Evolutionary conservation across 805 yeast genomes (phyloP).

Genomic region (Nakazawaea siamensis): DNA sequence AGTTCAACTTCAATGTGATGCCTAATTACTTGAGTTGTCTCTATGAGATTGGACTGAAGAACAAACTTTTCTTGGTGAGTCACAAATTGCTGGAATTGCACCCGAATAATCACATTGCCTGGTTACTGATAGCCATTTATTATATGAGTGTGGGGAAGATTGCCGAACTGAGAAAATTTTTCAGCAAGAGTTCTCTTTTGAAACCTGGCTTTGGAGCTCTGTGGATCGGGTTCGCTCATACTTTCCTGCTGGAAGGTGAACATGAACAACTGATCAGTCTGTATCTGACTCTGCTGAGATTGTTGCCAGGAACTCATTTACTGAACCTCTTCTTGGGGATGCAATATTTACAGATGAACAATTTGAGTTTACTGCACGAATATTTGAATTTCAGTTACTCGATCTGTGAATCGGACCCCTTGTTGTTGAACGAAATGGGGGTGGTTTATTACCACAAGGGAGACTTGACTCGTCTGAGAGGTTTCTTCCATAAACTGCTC

Average conservation of each 20-base stretch:
- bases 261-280: slow-evolving; percentile 98
- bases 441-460: slow-evolving; percentile 78
- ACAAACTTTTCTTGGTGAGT: slow-evolving; percentile 70
- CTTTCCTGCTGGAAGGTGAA: slow-evolving; percentile 97
- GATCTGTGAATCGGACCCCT: slow-evolving; percentile 80
- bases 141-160: slow-evolving; percentile 68
- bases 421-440: slow-evolving; percentile 85
- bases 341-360: slow-evolving; percentile 90
- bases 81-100: slow-evolving; percentile 81
- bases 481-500: slow-evolving; percentile 61
- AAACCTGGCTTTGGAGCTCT: slow-evolving; percentile 91
- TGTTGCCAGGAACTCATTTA: slow-evolving; percentile 84
- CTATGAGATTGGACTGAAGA: slow-evolving; percentile 76
- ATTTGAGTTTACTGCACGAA: slow-evolving; percentile 76
- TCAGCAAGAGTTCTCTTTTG: slow-evolving; percentile 80
- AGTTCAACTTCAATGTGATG: slow-evolving; percentile 58
- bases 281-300: slow-evolving; percentile 87
- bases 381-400: slow-evolving; percentile 68
- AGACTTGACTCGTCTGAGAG: slow-evolving; percentile 61
- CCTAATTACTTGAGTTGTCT: slow-evolving; percentile 80
- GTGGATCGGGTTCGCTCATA: slow-evolving; percentile 98
- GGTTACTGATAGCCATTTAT: slow-evolving; percentile 90
- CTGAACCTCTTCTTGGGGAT: slow-evolving; percentile 89
- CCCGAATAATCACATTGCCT: slow-evolving; percentile 75
- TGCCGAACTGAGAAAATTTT: slow-evolving; percentile 78